Conservation (phyloP, 2,329 filamentous ascomycete species). For the Basipetospora chlamydospora region DNA sequence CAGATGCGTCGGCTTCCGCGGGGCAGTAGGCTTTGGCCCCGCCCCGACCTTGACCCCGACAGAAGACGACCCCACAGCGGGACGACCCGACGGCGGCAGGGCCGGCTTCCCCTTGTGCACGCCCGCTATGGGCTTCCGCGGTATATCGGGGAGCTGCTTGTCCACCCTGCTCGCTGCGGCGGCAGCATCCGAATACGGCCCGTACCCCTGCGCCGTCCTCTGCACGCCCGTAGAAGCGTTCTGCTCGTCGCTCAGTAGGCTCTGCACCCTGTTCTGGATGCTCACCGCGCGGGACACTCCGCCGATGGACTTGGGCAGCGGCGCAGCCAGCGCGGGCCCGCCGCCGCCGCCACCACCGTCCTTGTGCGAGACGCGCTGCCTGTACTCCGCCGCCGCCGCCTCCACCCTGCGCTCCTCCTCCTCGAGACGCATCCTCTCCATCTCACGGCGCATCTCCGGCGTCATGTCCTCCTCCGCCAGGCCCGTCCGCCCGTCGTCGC, state of each 20-base stretch:
- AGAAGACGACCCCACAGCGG: neutral
- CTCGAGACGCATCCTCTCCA: constrained; percentile 66
- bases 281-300: constrained; percentile 55
- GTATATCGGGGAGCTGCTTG: constrained; percentile 27
- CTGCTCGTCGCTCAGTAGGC: constrained; percentile 64
- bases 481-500: constrained; percentile 49
- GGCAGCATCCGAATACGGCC: constrained; percentile 57
- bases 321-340: too few species aligned
- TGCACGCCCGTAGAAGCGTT: constrained; percentile 41
- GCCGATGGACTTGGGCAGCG: constrained; percentile 40
- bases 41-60: neutral
- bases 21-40: constrained; percentile 32
- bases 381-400: constrained; percentile 77
- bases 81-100: constrained; percentile 11
- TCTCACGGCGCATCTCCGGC: constrained; percentile 78
- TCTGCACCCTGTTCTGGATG: constrained; percentile 86
- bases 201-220: constrained; percentile 75
- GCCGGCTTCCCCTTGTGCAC: constrained; percentile 12
- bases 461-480: constrained; percentile 56
- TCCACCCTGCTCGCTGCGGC: constrained; percentile 21
- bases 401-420: constrained; percentile 86
- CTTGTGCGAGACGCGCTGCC: constrained; percentile 52
- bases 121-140: constrained; percentile 32
- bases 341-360: too few species aligned
- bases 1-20: constrained; percentile 47